phyloP scores from a whole-genome alignment of 352 stramenopile genomes.

The Thalassiosira exigua region DNA sequence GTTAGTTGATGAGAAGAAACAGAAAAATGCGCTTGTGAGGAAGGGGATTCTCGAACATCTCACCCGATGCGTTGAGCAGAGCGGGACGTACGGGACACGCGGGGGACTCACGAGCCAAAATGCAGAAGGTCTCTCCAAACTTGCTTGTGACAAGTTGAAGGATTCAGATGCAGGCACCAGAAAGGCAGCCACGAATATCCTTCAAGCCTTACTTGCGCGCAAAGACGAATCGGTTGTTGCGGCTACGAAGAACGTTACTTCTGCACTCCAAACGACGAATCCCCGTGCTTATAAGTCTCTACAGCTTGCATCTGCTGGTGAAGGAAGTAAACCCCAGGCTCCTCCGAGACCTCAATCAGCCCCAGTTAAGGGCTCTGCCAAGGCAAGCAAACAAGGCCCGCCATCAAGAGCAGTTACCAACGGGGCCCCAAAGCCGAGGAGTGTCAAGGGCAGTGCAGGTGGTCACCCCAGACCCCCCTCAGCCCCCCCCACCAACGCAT shows the following conservation, averaged over 20 bases:
- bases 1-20: constrained; percentile 74
- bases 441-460: too few relatives aligned
- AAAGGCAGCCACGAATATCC: constrained; percentile 69
- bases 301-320: constrained; percentile 28
- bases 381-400: constrained; percentile 17
- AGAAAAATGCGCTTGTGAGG: constrained; percentile 84
- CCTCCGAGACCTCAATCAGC: constrained; percentile 22
- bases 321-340: constrained; percentile 5
- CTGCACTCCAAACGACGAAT: constrained; percentile 65
- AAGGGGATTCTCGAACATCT: constrained; percentile 73
- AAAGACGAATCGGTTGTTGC: constrained; percentile 55
- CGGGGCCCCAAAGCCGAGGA: constrained; percentile 13
- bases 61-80: constrained; percentile 67
- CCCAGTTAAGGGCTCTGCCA: constrained; percentile 14
- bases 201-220: constrained; percentile 63
- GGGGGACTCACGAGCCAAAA: constrained; percentile 54
- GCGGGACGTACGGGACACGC: constrained; percentile 56
- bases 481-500: not conserved
- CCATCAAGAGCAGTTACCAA: constrained; percentile 18
- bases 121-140: constrained; percentile 51
- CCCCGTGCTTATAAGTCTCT: constrained; percentile 77
- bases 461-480: constrained; percentile 9
- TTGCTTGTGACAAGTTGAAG: constrained; percentile 70
- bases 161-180: constrained; percentile 78
- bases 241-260: constrained; percentile 50